phyloP scores from a whole-genome alignment of 164 flowering plant species.

The Nelumbo lutea region DNA sequence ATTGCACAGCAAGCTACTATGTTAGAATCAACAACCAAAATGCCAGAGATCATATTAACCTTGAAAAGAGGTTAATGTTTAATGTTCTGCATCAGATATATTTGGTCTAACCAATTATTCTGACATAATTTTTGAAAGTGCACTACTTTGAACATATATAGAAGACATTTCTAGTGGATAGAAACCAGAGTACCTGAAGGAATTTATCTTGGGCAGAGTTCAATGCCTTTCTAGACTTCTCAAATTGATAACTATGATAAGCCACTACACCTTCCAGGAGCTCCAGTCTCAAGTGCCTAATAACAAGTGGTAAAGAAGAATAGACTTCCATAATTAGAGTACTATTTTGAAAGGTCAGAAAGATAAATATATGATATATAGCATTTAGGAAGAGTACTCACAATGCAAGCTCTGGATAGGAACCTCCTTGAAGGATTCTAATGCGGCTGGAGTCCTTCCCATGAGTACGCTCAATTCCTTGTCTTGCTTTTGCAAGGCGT shows the following conservation, averaged over 20 bases:
- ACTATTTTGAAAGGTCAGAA: not conserved
- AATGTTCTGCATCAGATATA: too few relatives aligned
- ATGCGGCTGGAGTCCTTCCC: constrained; percentile 70
- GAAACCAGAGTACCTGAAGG: constrained; percentile 40
- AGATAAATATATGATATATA: not conserved
- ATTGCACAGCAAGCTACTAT: too few relatives aligned
- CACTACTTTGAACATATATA: not conserved
- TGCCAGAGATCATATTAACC: not conserved
- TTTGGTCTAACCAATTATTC: too few relatives aligned
- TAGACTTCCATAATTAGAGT: constrained; percentile 2
- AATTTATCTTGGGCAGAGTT: constrained; percentile 62
- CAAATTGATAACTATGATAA: constrained; percentile 60
- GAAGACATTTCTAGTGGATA: not conserved
- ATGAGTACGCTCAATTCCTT: constrained; percentile 74
- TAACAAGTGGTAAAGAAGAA: constrained; percentile 3
- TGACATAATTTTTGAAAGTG: too few relatives aligned
- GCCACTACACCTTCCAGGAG: constrained; percentile 93
- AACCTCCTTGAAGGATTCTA: constrained; percentile 62
- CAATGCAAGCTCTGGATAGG: constrained; percentile 71
- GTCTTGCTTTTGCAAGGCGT: constrained; percentile 75
- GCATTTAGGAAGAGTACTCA: constrained; percentile 25
- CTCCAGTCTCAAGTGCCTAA: constrained; percentile 78
- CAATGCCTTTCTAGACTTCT: constrained; percentile 47
- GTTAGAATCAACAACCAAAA: too few relatives aligned
- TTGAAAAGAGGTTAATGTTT: not conserved